Evolutionary conservation across 345 rosid species (phyloP), one percentile per base, ranked within the genome.

Genomic region (Eutrema japonicum): DNA sequence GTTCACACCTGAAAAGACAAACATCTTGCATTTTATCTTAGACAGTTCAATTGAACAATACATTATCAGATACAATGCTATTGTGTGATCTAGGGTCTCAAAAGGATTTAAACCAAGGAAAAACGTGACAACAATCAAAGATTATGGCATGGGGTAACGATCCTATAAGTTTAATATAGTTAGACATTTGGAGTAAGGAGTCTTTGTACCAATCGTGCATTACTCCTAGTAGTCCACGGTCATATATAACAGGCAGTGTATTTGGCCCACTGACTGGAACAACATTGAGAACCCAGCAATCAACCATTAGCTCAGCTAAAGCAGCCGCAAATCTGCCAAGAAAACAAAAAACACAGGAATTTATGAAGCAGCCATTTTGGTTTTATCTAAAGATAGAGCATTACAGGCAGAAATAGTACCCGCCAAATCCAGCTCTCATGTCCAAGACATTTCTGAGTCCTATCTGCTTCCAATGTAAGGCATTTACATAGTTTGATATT

Each of bases 361-460:
- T 54, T 53, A 47, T 54, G 10, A 18, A 43, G 52, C 18, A 70
- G 46, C 18, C 57, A 47, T 46, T 38, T 36, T 1, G 13, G 40
- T 52, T 52, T 26, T 35, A 18, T 43, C 7, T 61, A 46, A 42
- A 36, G 55, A 49, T 51, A 49, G n/a, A 47, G 43, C 38, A 47
- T 18, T 29, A 32, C 9, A n/a, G 49, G 47, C 41, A n/a, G 61
- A 77, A 36, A 70, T 2, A 3, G 27, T 88, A 92, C 97, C 99
- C 97, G 84, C 98, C 99, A 83, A 80, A 95, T 83, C 94, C 85
- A 64, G 98, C 96, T 83, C 77, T 92, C 98, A 95, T 92, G 84
- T 95, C 99, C 87, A 95, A 29, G n/a, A 95, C 92, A 78, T 95
- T 95, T 90, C 98, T 85, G n/a, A 92, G 75, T 69, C 81, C 90